A percentile compares a stretch with the other conserved stretches of the same genome.
These are phyloP conservation scores for Ceratocystis lukuohia DNA, from an alignment of 2,329 filamentous ascomycete species.

Conservation along the genomic window DNA sequence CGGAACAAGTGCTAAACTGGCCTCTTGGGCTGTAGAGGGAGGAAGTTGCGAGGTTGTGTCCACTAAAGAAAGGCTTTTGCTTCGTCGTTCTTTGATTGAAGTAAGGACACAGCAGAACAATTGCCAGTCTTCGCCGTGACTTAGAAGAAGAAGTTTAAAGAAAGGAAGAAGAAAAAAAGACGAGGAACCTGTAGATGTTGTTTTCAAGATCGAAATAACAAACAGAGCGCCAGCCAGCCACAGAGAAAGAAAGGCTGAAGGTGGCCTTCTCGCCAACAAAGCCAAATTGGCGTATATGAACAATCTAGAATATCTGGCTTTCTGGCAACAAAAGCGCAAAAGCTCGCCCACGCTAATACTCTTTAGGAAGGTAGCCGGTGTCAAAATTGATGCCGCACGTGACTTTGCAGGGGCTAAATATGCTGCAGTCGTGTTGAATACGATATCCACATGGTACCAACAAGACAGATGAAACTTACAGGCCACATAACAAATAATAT, in stretches of 20 bases:
- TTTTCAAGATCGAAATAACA: not conserved
- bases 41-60: not conserved
- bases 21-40: not conserved
- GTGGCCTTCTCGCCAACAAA: conserved; percentile 1
- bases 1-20: conserved; percentile 1
- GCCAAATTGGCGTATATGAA: conserved; percentile 2
- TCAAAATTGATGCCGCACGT: not conserved
- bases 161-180: conserved; percentile 7
- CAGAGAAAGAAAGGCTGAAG: conserved; percentile 2
- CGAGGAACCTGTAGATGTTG: not conserved
- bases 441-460: not conserved
- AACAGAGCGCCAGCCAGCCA: not conserved
- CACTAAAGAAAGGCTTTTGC: not conserved
- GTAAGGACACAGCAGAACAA: not conserved
- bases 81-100: not conserved
- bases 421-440: not conserved
- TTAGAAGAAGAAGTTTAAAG: not conserved
- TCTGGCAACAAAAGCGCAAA: not conserved
- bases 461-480: not conserved
- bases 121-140: too few species aligned
- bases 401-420: not conserved
- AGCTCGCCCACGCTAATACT: not conserved
- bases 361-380: not conserved
- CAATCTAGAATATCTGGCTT: conserved; percentile 17
- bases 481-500: not conserved